Base-by-base conservation (phyloP, 164 flowering plant species). In the Macadamia tetraphylla region DNA sequence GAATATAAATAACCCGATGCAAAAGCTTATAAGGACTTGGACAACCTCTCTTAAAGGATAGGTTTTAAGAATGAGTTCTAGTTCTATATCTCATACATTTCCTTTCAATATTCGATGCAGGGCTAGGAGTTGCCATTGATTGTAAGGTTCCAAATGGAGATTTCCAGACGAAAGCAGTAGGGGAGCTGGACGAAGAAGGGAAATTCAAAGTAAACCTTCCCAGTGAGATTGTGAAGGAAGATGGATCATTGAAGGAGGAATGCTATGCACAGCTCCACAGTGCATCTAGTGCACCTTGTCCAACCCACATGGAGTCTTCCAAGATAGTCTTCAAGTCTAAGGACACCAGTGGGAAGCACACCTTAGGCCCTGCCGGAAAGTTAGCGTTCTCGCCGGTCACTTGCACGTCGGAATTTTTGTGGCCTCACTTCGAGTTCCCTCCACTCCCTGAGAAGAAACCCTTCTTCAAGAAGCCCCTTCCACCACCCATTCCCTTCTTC, bases 241-340 rank as follows among this genome's bases (percentile, higher is more conserved):
- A 84, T 58, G 90, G 81, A 6, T 70, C 75, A 15, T 57, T 86
- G 42, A 83, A 76, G 46, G 85, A 86, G 64, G 87, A 88, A 62
- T 91, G 94, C 80, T 84, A 70, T 66, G 97, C 89, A 6, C 90
- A 84, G 62, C 83, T 91, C 58, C 88, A 84, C 68, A 81, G 87
- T 64, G 84, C 88, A n/a, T 64, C 87, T 0, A 64, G 73, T 3
- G 6, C 75, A 0, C 88, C 94, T 0, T 88, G 97, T 71, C 88
- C 91, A 4, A 77, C 85, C 6, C 78, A 74, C 46, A 69, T 84
- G 0, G 77, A 83, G 58, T 66, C 81, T 62, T 69, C 90, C 29
- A 88, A 83, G 73, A 68, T 86, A 2, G 73, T 82, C 14, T 70
- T 74, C 69, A 76, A 80, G 62, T 69, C 84, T 6, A 67, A 74